A percentile compares a stretch with the other conserved stretches of the same genome.
phyloP scores from a whole-genome alignment of 2,329 filamentous ascomycete species.

The Clonostachys chloroleuca region DNA sequence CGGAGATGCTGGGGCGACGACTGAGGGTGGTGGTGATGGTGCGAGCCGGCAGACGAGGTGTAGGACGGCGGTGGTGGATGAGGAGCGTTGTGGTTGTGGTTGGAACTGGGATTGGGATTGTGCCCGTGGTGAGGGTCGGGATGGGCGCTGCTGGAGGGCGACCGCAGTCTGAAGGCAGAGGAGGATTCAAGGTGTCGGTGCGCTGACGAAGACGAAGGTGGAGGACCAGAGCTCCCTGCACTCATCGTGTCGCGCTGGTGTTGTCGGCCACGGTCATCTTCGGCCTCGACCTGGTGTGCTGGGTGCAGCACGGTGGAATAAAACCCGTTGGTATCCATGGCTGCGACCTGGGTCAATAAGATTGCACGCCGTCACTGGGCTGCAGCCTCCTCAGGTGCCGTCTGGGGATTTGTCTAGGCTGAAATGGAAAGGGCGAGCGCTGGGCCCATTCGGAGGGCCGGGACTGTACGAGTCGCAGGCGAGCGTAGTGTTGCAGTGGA shows the following conservation, averaged over 20 bases:
- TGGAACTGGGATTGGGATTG: neutral
- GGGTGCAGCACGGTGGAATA: constrained; percentile 45
- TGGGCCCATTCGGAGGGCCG: too few relatives aligned
- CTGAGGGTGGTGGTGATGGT: constrained; percentile 18
- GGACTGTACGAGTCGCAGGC: too few relatives aligned
- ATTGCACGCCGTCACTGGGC: neutral
- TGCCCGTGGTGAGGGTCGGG: constrained; percentile 2
- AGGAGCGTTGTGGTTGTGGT: constrained; percentile 13
- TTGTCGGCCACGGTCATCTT: constrained; percentile 17
- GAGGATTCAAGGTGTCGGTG: constrained; percentile 13
- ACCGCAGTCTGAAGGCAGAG: constrained; percentile 43
- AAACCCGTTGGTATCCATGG: constrained; percentile 34
- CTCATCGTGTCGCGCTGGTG: constrained; percentile 42
- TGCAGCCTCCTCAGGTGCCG: too few relatives aligned
- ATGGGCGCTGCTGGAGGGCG: constrained; percentile 31
- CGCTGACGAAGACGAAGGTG: constrained; percentile 7
- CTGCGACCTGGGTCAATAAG: neutral
- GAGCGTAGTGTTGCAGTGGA: too few relatives aligned
- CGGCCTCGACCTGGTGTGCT: constrained; percentile 17
- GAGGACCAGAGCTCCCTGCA: constrained; percentile 19
- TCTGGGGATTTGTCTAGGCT: too few relatives aligned
- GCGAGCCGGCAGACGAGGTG: constrained; percentile 17
- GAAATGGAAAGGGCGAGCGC: too few relatives aligned
- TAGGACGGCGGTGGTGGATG: constrained; percentile 18
- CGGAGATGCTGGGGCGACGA: constrained; percentile 18